Conservation (phyloP, 2,329 filamentous ascomycete species). For the Aspergillus udagawae region DNA sequence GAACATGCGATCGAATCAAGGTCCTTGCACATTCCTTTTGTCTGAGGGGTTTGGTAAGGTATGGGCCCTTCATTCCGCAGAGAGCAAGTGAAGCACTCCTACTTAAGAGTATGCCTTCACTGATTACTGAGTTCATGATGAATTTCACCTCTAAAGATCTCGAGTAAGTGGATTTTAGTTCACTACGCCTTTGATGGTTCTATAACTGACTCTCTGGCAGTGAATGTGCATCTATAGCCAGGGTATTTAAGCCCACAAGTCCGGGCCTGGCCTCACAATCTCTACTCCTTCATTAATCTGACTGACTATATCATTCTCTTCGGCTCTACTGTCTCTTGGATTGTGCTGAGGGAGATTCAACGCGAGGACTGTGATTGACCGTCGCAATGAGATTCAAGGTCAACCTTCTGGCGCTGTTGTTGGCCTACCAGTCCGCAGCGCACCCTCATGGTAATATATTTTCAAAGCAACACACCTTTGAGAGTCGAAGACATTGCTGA, state of each 20-base stretch:
- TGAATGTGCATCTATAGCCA: neutral
- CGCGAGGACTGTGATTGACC: neutral
- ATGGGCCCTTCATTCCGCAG: slow-evolving; percentile 21
- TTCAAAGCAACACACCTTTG: neutral
- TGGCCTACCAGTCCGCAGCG: slow-evolving; percentile 15
- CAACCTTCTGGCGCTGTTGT: slow-evolving; percentile 18
- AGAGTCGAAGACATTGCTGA: slow-evolving; percentile 14
- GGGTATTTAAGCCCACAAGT: neutral
- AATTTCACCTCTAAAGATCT: neutral
- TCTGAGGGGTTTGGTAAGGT: slow-evolving; percentile 7
- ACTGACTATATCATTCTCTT: neutral
- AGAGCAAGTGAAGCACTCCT: neutral
- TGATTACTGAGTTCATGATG: neutral
- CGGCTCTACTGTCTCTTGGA: neutral
- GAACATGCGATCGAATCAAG: neutral
- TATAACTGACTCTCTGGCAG: neutral
- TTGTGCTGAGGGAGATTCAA: neutral
- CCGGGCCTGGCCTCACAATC: neutral
- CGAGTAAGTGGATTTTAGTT: neutral
- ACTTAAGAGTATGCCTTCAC: neutral
- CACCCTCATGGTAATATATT: slow-evolving; percentile 21
- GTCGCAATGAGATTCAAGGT: slow-evolving; percentile 15
- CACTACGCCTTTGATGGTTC: neutral
- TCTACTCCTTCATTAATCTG: neutral
- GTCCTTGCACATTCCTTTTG: neutral